Evolutionary conservation across 2,329 filamentous ascomycete species (phyloP).

Genomic region (Emergomyces africanus): DNA sequence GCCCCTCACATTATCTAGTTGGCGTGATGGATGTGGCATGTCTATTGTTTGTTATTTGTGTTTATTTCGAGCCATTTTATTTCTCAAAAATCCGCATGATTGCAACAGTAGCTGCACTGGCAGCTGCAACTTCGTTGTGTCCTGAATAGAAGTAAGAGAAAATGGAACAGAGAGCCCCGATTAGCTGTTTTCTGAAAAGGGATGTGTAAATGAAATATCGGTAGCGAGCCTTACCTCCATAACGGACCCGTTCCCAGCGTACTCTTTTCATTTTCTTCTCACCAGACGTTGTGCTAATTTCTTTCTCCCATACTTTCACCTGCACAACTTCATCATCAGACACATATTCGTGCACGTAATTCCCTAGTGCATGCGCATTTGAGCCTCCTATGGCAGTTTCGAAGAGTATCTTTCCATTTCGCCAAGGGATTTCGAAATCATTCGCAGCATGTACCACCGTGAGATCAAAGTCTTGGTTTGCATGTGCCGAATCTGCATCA

Average conservation of each 20-base stretch:
- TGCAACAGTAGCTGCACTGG: slow-evolving; percentile 25
- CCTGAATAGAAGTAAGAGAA: slow-evolving; percentile 14
- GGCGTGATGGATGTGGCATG: not conserved
- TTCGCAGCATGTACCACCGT: slow-evolving; percentile 68
- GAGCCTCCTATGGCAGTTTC: slow-evolving; percentile 22
- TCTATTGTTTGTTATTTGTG: not conserved
- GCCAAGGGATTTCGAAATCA: slow-evolving; percentile 70
- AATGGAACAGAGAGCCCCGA: not conserved
- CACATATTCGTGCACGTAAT: slow-evolving; percentile 17
- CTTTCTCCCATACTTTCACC: slow-evolving; percentile 27
- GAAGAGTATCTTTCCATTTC: slow-evolving; percentile 30
- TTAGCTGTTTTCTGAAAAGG: not conserved
- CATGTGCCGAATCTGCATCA: slow-evolving; percentile 41
- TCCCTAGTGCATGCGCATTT: slow-evolving; percentile 16
- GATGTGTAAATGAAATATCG: not conserved
- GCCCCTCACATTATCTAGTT: not conserved
- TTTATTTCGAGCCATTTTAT: slow-evolving; percentile 1
- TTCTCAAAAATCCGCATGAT: slow-evolving; percentile 27
- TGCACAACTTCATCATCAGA: slow-evolving; percentile 21
- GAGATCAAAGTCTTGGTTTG: slow-evolving; percentile 45
- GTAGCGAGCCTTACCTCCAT: slow-evolving; percentile 26
- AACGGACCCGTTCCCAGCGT: slow-evolving; percentile 31
- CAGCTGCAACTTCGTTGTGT: slow-evolving; percentile 30
- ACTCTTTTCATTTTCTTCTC: slow-evolving; percentile 23
- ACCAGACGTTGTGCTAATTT: slow-evolving; percentile 3